These are phyloP conservation scores for Magnaporthiopsis incrustans DNA, from an alignment of 2,329 filamentous ascomycete species.

Conservation along the genomic window DNA sequence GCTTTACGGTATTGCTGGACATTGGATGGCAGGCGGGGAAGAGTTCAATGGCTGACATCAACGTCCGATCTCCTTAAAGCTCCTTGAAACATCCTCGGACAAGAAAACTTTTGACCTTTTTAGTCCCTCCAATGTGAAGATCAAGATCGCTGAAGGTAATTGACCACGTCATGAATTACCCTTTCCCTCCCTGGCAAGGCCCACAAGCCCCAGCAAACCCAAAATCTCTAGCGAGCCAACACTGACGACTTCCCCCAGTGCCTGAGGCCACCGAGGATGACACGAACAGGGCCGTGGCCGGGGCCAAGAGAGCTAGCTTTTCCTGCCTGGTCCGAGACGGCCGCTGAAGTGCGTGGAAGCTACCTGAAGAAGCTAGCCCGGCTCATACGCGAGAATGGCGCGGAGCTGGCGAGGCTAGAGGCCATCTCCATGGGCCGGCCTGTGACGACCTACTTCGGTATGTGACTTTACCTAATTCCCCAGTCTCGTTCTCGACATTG, in stretches of 20 bases:
- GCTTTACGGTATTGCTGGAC: background rate
- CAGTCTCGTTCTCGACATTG: too few species aligned
- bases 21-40: too few species aligned
- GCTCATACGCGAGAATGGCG: constrained; percentile 30
- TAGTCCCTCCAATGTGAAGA: constrained; percentile 32
- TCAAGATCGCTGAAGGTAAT: constrained; percentile 24
- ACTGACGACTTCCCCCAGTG: constrained; percentile 18
- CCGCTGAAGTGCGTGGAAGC: constrained; percentile 27
- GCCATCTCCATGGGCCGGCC: constrained; percentile 37
- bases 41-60: too few species aligned
- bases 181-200: too few species aligned
- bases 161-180: too few species aligned
- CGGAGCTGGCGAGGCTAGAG: constrained; percentile 36
- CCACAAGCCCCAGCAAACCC: background rate
- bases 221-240: background rate
- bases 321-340: constrained; percentile 33
- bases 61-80: constrained; percentile 17
- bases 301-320: constrained; percentile 37
- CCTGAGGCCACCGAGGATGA: constrained; percentile 36
- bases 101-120: constrained; percentile 34
- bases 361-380: constrained; percentile 35
- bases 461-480: background rate
- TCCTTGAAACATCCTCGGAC: constrained; percentile 37
- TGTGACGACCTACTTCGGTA: constrained; percentile 15
- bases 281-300: constrained; percentile 32